Conservation (phyloP, 208 protist genomes). For the Angomonas desouzai region DNA sequence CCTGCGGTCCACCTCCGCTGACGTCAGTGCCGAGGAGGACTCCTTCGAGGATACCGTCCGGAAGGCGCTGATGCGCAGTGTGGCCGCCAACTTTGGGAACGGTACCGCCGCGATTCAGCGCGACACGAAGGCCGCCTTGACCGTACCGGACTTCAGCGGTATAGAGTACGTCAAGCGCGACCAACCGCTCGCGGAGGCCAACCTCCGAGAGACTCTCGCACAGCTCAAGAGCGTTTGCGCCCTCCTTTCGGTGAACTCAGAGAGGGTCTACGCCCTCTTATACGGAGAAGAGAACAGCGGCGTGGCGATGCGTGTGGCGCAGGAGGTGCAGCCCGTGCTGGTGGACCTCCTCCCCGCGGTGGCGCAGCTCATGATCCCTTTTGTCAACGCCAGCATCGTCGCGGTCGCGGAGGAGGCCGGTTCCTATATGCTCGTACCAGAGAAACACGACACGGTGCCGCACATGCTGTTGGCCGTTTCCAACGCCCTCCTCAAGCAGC, state of each 20-base stretch:
- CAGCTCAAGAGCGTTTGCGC: slow-evolving; percentile 80
- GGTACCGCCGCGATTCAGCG: slow-evolving; percentile 49
- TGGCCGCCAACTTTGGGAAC: slow-evolving; percentile 43
- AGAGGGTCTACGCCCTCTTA: slow-evolving; percentile 33
- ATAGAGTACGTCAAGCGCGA: slow-evolving; percentile 29
- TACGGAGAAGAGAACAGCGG: slow-evolving; percentile 18
- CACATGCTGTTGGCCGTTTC: slow-evolving; percentile 15
- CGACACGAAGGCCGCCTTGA: slow-evolving; percentile 38
- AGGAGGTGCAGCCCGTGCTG: slow-evolving; percentile 73
- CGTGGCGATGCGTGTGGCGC: slow-evolving; percentile 41
- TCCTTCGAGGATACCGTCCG: slow-evolving; percentile 59
- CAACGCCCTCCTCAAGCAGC: slow-evolving; percentile 35
- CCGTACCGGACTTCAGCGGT: slow-evolving; percentile 36
- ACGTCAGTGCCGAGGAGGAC: slow-evolving; percentile 15
- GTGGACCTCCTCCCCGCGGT: slow-evolving; percentile 53
- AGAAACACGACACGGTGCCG: slow-evolving; percentile 14
- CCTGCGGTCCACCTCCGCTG: slow-evolving; percentile 60
- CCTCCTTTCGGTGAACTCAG: slow-evolving; percentile 51
- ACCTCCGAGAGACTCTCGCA: slow-evolving; percentile 63
- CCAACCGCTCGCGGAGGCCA: slow-evolving; percentile 28
- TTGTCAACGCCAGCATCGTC: slow-evolving; percentile 33
- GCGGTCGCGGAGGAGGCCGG: slow-evolving; percentile 39
- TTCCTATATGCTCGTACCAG: slow-evolving; percentile 4
- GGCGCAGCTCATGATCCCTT: slow-evolving; percentile 29
- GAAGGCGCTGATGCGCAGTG: slow-evolving; percentile 58